Evolutionary conservation across 1,139 yeast species (phyloP), one percentile per base, ranked within the genome.

Genomic region (Suhomyces chickasaworum): DNA sequence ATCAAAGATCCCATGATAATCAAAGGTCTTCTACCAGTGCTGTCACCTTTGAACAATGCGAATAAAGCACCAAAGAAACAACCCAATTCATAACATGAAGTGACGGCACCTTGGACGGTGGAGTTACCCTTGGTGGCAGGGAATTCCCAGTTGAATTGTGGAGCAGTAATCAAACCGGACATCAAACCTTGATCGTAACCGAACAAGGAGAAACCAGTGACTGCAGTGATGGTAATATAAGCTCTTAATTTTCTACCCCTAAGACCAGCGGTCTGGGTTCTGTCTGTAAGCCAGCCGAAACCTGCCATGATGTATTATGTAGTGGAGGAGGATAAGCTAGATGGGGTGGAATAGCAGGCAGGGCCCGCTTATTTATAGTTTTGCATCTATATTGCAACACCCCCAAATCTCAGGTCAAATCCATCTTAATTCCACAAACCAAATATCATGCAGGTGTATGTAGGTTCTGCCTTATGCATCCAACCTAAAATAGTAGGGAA

Each of bases 101-200:
- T 83, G 36, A 83, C 84, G 3, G 84, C 84, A 61, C 90, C 90
- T 64, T 84, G 85, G 38, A 78, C 68, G 41, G 60, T 63, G 41
- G 60, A 58, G 38, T 55, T 57, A 30, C 53, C 57, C 37, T 59
- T 57, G 18, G 83, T 78, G 8, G 78, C 76, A 5, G 88, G 87
- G 62, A 84, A 84, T 45, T 76, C 84, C 13, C 65, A 53, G 56
- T 76, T 75, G 59, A 86, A 86, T 53, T 81, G 77, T 0, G 67
- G 68, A 45, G 86, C 86, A 18, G 86, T 79, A 53, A 85, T 82
- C 45, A 84, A 68, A 58, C 89, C 87, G 7, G 86, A 78, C 88
- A 85, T 83, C 46, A 86, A 76, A 59, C 95, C 95, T 65, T 86
- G 93, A 63, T 86, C 91, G 59, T 85, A 86, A 48, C 95, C 95